phyloP scores from a whole-genome alignment of 1,139 yeast genomes.

The Meyerozyma athensensis region DNA sequence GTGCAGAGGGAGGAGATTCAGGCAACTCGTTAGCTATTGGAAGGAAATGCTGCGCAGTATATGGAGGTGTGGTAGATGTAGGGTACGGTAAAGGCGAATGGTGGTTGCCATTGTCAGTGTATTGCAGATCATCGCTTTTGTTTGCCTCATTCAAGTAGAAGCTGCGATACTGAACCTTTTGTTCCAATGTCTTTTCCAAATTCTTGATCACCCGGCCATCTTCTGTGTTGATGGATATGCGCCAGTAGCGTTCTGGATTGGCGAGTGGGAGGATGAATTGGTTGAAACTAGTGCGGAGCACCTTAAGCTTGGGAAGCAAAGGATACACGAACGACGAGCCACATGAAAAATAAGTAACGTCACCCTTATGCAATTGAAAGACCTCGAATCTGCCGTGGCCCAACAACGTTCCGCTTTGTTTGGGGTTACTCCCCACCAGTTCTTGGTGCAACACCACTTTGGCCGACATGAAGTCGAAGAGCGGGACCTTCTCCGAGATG shows the following conservation, averaged over 20 bases:
- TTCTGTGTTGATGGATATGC: conserved; percentile 43
- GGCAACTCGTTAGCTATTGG: conserved; percentile 23
- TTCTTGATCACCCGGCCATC: conserved; percentile 26
- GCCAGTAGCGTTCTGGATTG: conserved; percentile 73
- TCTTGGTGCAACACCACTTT: conserved; percentile 44
- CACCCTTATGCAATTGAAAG: conserved; percentile 59
- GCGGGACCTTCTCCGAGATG: conserved; percentile 34
- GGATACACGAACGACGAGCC: conserved; percentile 59
- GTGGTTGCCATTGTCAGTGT: conserved; percentile 7
- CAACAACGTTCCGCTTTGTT: conserved; percentile 40
- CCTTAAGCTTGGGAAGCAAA: conserved; percentile 54
- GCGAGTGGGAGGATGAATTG: conserved; percentile 62
- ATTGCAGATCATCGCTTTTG: conserved; percentile 2
- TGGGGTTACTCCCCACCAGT: conserved; percentile 15
- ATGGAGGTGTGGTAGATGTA: conserved; percentile 1
- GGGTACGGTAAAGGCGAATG: conserved; percentile 4
- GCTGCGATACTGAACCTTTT: conserved; percentile 44
- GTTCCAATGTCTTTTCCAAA: conserved; percentile 35
- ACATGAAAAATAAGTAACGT: conserved; percentile 57
- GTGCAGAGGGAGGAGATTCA: conserved; percentile 46
- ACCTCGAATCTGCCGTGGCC: conserved; percentile 64
- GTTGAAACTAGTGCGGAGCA: conserved; percentile 47
- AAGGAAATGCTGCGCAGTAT: neutral
- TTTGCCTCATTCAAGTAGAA: conserved; percentile 16
- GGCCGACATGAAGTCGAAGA: conserved; percentile 35